phyloP scores from a whole-genome alignment of 768 basidiomycete genomes.

The Hypholoma sublateritium region DNA sequence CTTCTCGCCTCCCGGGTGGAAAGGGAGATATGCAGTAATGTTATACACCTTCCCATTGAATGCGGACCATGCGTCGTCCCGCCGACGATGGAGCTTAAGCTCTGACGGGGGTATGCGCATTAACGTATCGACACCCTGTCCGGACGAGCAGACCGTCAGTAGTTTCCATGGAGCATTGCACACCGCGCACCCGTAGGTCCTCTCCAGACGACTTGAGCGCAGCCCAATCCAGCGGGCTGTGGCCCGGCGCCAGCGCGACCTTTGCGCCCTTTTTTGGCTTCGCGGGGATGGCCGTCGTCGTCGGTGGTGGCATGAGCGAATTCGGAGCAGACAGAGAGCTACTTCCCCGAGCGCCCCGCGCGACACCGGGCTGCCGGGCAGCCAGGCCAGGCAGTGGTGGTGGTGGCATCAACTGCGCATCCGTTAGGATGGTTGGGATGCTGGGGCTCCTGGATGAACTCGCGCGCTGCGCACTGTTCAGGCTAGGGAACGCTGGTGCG shows the following conservation, averaged over 20 bases:
- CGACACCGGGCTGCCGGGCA: constrained; percentile 37
- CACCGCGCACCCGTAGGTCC: constrained; percentile 66
- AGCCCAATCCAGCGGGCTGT: constrained; percentile 94
- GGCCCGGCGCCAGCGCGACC: constrained; percentile 89
- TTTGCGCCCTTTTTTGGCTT: constrained; percentile 68
- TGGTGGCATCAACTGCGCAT: constrained; percentile 56
- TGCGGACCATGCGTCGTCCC: constrained; percentile 89
- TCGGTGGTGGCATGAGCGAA: constrained; percentile 43
- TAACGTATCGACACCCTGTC: constrained; percentile 69
- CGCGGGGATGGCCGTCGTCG: constrained; percentile 58
- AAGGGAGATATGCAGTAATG: constrained; percentile 87
- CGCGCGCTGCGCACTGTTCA: constrained; percentile 70
- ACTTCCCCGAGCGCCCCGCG: constrained; percentile 19
- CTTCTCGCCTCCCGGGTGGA: constrained; percentile 92
- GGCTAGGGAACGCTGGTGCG: constrained; percentile 74
- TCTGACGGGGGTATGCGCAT: constrained; percentile 74
- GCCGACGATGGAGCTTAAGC: constrained; percentile 78
- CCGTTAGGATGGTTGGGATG: constrained; percentile 38
- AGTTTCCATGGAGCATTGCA: background rate
- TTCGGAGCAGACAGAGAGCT: constrained; percentile 42
- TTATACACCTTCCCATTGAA: constrained; percentile 96
- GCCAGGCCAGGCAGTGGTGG: constrained; percentile 44
- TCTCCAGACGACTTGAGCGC: constrained; percentile 77
- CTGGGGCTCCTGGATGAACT: constrained; percentile 20
- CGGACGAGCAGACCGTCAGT: background rate